These are phyloP conservation scores for Colletotrichum filicis DNA, from an alignment of 2,329 filamentous ascomycete genomes.

Conservation along the genomic window DNA sequence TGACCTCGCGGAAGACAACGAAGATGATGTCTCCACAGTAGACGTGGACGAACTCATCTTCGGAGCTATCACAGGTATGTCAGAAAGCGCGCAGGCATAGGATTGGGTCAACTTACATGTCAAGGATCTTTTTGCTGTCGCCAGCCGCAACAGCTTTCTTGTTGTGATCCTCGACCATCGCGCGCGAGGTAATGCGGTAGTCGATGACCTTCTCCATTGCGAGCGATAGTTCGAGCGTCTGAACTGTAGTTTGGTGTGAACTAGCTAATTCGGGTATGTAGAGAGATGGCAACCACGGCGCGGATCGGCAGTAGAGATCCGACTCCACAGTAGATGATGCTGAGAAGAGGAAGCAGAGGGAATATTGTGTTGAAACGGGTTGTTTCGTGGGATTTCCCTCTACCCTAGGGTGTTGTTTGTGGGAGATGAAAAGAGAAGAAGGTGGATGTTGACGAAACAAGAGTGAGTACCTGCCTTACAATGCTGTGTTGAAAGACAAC, in stretches of 20 bases:
- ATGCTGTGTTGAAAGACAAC: background rate
- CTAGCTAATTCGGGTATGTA: background rate
- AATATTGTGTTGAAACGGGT: background rate
- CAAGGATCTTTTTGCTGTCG: background rate
- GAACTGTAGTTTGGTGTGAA: rapidly evolving
- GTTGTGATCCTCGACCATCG: background rate
- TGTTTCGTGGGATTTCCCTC: background rate
- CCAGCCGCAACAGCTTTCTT: background rate
- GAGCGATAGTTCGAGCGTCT: background rate
- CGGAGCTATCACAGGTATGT: slow-evolving; percentile 4
- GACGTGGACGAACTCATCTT: slow-evolving; percentile 15
- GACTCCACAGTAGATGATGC: background rate
- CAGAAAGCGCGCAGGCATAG: background rate
- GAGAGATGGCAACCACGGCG: background rate
- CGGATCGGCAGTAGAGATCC: background rate
- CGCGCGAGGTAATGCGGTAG: background rate
- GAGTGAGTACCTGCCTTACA: background rate
- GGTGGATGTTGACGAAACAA: background rate
- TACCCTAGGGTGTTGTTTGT: background rate
- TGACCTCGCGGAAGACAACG: slow-evolving; percentile 24
- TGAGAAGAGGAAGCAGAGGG: background rate
- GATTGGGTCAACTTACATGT: background rate
- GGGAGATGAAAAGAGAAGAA: background rate
- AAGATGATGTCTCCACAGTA: slow-evolving; percentile 7
- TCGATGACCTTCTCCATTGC: background rate